Conservation (phyloP, 139 green algal species). For the Tetradesmus obliquus region DNA sequence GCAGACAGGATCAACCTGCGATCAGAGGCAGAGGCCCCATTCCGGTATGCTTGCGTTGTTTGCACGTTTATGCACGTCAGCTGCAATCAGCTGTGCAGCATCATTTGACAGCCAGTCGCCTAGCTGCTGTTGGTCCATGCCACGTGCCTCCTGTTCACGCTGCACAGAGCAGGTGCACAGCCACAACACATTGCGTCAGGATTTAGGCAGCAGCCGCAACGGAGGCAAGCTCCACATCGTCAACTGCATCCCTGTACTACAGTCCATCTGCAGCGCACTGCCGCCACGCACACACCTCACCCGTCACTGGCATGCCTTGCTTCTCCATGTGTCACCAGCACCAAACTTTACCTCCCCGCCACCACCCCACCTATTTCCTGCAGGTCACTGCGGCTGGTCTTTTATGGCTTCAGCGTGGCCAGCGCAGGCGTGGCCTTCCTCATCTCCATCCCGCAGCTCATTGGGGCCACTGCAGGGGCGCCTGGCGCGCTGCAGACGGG, state of each 20-base stretch:
- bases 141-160: no score
- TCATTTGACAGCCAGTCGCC: neutral
- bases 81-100: neutral
- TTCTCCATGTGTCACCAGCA: no score
- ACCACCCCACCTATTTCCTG: no score
- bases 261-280: neutral
- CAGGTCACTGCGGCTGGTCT: constrained; percentile 69
- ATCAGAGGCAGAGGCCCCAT: constrained; percentile 75
- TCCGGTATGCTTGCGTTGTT: neutral
- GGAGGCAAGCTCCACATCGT: neutral
- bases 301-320: no score
- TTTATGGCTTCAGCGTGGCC: constrained; percentile 74
- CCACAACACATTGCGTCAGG: neutral
- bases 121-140: neutral
- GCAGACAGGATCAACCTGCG: constrained; percentile 60
- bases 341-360: no score
- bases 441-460: constrained; percentile 68
- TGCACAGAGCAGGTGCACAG: neutral
- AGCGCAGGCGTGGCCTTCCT: constrained; percentile 70
- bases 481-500: constrained; percentile 63
- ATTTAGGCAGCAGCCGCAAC: neutral
- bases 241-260: neutral
- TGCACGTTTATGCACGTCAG: neutral
- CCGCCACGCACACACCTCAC: no score
- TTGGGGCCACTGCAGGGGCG: constrained; percentile 69